These are phyloP conservation scores for Colletotrichum theobromicola DNA, from an alignment of 2,329 filamentous ascomycete species.

Conservation along the genomic window DNA sequence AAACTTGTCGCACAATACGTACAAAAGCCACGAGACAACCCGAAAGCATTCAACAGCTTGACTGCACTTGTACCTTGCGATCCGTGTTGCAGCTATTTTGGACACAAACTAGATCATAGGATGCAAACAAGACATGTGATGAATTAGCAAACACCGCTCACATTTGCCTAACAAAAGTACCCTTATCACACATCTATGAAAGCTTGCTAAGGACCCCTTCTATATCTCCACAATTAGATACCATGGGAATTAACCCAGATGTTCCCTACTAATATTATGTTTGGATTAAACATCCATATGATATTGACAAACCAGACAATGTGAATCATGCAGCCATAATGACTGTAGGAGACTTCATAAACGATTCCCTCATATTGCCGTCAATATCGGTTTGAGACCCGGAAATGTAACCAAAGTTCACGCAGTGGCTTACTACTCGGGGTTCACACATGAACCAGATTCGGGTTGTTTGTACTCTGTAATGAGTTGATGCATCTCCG, in stretches of 20 bases:
- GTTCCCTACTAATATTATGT: neutral
- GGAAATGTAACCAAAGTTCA: neutral
- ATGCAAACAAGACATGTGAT: too few relatives aligned
- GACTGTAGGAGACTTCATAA: neutral
- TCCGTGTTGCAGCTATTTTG: too few relatives aligned
- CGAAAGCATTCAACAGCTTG: neutral
- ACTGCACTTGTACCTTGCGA: too few relatives aligned
- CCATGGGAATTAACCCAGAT: neutral
- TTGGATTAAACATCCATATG: neutral
- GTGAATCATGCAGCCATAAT: neutral
- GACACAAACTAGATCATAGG: too few relatives aligned
- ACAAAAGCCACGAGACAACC: neutral
- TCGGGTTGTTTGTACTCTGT: neutral
- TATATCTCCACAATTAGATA: neutral
- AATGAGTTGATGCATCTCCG: neutral
- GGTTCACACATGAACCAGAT: neutral
- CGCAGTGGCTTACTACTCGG: neutral
- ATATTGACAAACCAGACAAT: neutral
- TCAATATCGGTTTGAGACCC: neutral
- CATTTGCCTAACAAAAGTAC: too few relatives aligned
- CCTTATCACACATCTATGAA: too few relatives aligned
- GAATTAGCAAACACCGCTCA: too few relatives aligned
- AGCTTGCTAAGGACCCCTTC: too few relatives aligned
- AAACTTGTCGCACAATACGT: neutral
- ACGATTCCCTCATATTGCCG: neutral